Evolutionary conservation across 2,329 filamentous ascomycete species (phyloP).

Genomic region (Arthrobotrys entomopaga): DNA sequence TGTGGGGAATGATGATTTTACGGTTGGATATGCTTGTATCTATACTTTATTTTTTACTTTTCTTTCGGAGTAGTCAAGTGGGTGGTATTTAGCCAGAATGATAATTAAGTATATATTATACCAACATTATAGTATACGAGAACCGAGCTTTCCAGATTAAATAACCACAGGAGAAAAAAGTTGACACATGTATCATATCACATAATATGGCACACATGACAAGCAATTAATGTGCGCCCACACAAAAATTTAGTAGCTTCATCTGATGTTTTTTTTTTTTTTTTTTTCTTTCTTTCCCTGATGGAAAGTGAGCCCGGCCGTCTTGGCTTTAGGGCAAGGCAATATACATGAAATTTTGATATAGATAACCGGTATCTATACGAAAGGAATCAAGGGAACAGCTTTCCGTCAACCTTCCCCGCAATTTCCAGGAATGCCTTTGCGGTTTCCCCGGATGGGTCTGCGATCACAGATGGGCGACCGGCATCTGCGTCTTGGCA

Average conservation of each 20-base stretch:
- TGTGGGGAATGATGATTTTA: conserved; percentile 25
- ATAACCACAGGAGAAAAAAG: not conserved
- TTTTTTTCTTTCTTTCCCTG: no score
- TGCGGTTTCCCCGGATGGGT: conserved; percentile 79
- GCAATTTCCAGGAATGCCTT: conserved; percentile 78
- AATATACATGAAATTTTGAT: conserved; percentile 20
- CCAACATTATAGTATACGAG: conserved; percentile 14
- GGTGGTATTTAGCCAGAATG: conserved; percentile 54
- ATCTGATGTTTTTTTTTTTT: no score
- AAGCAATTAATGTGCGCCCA: conserved; percentile 17
- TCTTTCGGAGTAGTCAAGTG: conserved; percentile 48
- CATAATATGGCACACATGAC: conserved; percentile 25
- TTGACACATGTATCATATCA: conserved; percentile 32
- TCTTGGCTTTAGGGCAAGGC: no score
- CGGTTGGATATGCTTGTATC: not conserved
- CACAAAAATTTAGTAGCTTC: conserved; percentile 17
- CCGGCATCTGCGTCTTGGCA: conserved; percentile 88
- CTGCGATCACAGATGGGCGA: conserved; percentile 87
- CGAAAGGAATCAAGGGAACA: conserved; percentile 38
- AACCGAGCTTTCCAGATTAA: conserved; percentile 2
- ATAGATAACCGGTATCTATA: conserved; percentile 20
- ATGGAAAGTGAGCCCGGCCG: no score
- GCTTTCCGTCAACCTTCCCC: conserved; percentile 63
- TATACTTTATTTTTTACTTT: conserved; percentile 12
- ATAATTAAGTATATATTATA: no score